Percentiles rank a stretch among this genome's conserved stretches.
Conservation (phyloP, 2,329 filamentous ascomycete genomes). For the Ustulina deusta region DNA sequence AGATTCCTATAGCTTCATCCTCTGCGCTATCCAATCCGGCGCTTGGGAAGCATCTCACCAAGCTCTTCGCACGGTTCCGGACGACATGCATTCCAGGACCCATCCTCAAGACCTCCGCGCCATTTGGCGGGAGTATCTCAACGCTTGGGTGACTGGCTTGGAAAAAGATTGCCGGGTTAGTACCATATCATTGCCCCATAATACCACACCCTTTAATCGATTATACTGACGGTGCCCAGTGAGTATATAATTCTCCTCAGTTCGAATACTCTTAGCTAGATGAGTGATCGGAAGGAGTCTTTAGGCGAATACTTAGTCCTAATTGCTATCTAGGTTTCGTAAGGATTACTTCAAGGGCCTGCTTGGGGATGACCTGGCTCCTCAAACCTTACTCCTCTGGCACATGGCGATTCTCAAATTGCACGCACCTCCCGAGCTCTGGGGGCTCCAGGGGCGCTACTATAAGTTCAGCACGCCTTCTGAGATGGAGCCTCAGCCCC, state of each 20-base stretch:
- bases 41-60: slow-evolving; percentile 44
- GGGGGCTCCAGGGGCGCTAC: slow-evolving; percentile 39
- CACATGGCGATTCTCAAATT: slow-evolving; percentile 42
- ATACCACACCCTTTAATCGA: background rate
- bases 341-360: slow-evolving; percentile 21
- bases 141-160: slow-evolving; percentile 32
- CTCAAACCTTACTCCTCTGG: slow-evolving; percentile 37
- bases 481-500: slow-evolving; percentile 27
- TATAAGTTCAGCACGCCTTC: slow-evolving; percentile 29
- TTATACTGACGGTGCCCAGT: slow-evolving; percentile 29
- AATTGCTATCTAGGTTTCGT: slow-evolving; percentile 22
- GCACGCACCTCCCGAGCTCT: slow-evolving; percentile 40
- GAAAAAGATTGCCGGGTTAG: slow-evolving; percentile 40
- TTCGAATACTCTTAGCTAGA: background rate
- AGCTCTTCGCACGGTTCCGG: slow-evolving; percentile 42
- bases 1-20: slow-evolving; percentile 32
- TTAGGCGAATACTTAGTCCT: background rate
- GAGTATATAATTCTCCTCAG: slow-evolving; percentile 15
- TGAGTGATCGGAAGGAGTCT: background rate
- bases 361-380: slow-evolving; percentile 21
- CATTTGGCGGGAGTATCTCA: slow-evolving; percentile 34
- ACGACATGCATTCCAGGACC: slow-evolving; percentile 41
- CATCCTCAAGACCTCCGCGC: slow-evolving; percentile 23
- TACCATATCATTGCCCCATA: background rate
- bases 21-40: slow-evolving; percentile 42